Conservation (phyloP, 2,329 filamentous ascomycete species). For the Paracamarosporium sp. region DNA sequence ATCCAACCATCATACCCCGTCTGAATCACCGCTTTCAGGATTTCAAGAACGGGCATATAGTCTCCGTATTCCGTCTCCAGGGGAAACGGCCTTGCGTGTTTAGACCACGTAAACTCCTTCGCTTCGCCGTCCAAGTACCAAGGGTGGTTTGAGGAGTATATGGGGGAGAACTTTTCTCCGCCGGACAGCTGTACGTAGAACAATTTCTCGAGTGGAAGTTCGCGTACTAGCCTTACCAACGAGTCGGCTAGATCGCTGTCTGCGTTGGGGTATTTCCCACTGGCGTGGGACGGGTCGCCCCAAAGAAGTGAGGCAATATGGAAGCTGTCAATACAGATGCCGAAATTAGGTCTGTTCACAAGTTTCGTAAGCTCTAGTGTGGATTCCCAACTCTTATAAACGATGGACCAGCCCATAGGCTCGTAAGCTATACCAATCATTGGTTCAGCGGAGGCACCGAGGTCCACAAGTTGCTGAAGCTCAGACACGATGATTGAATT, state of each 20-base stretch:
- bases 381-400: constrained; percentile 71
- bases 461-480: constrained; percentile 67
- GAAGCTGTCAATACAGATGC: constrained; percentile 76
- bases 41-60: constrained; percentile 15
- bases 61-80: constrained; percentile 14
- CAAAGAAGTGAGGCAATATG: constrained; percentile 59
- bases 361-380: constrained; percentile 68
- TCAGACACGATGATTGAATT: constrained; percentile 62
- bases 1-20: constrained; percentile 16
- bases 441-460: constrained; percentile 62
- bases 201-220: constrained; percentile 9
- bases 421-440: constrained; percentile 74
- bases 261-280: constrained; percentile 15
- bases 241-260: constrained; percentile 1
- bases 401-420: constrained; percentile 72
- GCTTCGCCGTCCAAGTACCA: constrained; percentile 14
- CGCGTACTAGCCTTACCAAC: constrained; percentile 1
- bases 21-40: constrained; percentile 9
- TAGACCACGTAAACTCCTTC: constrained; percentile 18
- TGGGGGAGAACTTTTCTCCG: constrained; percentile 9
- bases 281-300: constrained; percentile 13
- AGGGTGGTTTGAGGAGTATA: constrained; percentile 10
- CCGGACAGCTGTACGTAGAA: constrained; percentile 17
- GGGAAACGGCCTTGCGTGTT: constrained; percentile 16
- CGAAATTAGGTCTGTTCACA: constrained; percentile 73